Conservation (phyloP, 2,329 filamentous ascomycete genomes). For the Apiospora phragmitis region DNA sequence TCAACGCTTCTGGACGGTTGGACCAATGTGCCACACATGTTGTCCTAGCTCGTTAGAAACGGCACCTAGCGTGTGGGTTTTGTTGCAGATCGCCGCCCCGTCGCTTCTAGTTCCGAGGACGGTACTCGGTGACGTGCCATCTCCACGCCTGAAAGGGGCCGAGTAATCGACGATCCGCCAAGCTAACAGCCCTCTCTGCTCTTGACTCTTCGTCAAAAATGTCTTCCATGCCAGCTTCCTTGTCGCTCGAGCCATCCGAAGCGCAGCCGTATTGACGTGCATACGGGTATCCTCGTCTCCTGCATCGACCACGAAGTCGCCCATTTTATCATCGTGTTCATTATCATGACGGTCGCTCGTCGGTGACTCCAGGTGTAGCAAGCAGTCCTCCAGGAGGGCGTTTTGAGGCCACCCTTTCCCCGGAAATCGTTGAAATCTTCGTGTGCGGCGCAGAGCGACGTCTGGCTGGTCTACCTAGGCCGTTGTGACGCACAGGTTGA, state of each 20-base stretch:
- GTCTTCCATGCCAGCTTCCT: conserved; percentile 75
- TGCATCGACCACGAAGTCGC: conserved; percentile 63
- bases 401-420: conserved; percentile 20
- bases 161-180: conserved; percentile 68
- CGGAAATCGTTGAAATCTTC: conserved; percentile 26
- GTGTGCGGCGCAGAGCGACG: conserved; percentile 55
- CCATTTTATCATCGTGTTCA: conserved; percentile 61
- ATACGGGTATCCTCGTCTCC: conserved; percentile 45
- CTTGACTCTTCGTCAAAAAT: conserved; percentile 70
- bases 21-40: too few species aligned
- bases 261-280: conserved; percentile 54
- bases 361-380: conserved; percentile 34
- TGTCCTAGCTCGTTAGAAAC: too few species aligned
- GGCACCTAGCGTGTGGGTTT: too few species aligned
- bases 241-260: conserved; percentile 70
- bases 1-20: too few species aligned
- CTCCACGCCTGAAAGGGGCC: too few species aligned
- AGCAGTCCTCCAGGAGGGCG: conserved; percentile 34
- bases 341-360: conserved; percentile 51
- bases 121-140: too few species aligned
- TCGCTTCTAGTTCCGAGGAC: too few species aligned
- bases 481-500: too few species aligned
- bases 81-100: too few species aligned
- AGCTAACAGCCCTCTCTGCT: conserved; percentile 62
- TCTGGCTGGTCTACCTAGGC: too few species aligned